Conservation (phyloP, 2,329 filamentous ascomycete genomes). For the Magnaporthiopsis incrustans region DNA sequence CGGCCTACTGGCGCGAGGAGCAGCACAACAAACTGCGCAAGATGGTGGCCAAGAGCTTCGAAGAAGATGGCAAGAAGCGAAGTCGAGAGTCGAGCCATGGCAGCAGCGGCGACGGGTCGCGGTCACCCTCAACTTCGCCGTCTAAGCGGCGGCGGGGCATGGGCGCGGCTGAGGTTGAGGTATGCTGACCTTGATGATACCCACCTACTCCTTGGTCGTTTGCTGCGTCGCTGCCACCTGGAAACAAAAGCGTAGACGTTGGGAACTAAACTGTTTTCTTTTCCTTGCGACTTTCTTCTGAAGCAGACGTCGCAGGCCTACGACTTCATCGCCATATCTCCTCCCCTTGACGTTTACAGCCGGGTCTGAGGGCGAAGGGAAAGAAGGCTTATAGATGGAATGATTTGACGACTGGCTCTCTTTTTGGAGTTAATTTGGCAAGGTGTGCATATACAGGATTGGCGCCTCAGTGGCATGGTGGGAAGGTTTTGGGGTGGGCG, state of each 20-base stretch:
- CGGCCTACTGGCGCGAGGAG: slow-evolving; percentile 24
- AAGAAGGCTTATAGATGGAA: not conserved
- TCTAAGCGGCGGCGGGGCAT: not conserved
- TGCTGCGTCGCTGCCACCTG: not conserved
- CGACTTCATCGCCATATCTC: not conserved
- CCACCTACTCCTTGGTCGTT: not conserved
- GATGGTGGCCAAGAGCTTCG: slow-evolving; percentile 32
- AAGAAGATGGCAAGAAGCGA: slow-evolving; percentile 21
- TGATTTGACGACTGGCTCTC: not conserved
- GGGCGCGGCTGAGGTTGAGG: slow-evolving; percentile 1
- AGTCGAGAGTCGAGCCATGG: not conserved
- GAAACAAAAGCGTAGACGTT: not conserved
- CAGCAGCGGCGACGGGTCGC: not conserved
- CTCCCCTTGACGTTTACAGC: not conserved
- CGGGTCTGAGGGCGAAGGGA: not conserved
- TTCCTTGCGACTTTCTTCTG: not conserved
- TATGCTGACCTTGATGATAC: slow-evolving; percentile 1
- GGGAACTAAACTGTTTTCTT: not conserved
- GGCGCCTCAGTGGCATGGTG: not conserved
- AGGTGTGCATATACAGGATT: not conserved
- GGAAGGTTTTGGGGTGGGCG: not conserved
- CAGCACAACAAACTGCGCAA: slow-evolving; percentile 29
- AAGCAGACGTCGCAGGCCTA: not conserved
- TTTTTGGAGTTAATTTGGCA: not conserved
- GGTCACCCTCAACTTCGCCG: not conserved